These are phyloP conservation scores for Acanthamoeba sp. DNA, from an alignment of 208 protist species.

Conservation along the genomic window DNA sequence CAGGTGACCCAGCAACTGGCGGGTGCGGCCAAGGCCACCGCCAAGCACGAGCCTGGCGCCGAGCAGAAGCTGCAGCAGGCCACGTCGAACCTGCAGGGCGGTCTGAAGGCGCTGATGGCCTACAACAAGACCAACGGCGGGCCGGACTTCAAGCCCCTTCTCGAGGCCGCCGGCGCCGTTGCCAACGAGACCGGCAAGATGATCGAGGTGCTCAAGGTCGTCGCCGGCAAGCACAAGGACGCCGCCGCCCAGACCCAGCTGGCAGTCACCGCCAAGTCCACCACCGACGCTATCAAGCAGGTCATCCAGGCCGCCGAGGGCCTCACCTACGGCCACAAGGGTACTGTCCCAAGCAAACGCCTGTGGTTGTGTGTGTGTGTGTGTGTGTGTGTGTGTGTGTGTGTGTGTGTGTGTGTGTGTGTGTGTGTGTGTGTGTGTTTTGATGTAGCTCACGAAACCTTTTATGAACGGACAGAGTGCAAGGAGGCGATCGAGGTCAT, in stretches of 20 bases:
- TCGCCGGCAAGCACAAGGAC: conserved; percentile 71
- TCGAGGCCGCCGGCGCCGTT: conserved; percentile 42
- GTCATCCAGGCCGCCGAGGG: conserved; percentile 73
- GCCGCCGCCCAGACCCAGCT: conserved; percentile 67
- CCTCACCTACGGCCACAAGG: conserved; percentile 74
- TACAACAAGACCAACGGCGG: conserved; percentile 76
- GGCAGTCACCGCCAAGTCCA: conserved; percentile 73
- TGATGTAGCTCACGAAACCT: not conserved
- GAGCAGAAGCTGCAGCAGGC: conserved; percentile 63
- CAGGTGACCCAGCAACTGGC: conserved; percentile 30
- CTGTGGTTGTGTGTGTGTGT: too few species aligned
- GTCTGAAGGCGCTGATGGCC: conserved; percentile 61
- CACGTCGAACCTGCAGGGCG: conserved; percentile 22
- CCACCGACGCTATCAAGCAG: conserved; percentile 73
- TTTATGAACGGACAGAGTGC: conserved; percentile 32
- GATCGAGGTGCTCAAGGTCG: conserved; percentile 74
- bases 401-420: too few species aligned
- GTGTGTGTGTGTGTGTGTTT: too few species aligned
- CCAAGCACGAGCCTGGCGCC: conserved; percentile 28
- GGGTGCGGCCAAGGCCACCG: conserved; percentile 28
- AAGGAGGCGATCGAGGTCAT: conserved; percentile 85
- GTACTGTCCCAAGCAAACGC: conserved; percentile 1
- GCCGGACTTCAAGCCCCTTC: conserved; percentile 60
- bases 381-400: too few species aligned
- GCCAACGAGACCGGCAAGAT: conserved; percentile 72